Percentiles rank a stretch among this genome's conserved stretches.
These are phyloP conservation scores for Dactylonectria estremocensis DNA, from an alignment of 2,329 filamentous ascomycete genomes.

Conservation along the genomic window DNA sequence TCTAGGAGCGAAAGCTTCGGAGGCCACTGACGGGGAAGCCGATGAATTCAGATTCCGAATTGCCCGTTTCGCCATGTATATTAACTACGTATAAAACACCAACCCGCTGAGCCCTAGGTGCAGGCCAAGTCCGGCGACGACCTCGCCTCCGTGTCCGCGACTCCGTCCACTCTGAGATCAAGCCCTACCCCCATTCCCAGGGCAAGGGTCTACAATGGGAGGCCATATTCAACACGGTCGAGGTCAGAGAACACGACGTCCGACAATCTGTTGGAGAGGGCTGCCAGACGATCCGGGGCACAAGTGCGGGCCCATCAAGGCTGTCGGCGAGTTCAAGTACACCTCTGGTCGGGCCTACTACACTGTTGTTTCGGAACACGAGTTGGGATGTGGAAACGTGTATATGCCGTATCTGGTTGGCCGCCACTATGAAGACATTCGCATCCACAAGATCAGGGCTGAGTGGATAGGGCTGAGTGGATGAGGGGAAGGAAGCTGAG, in stretches of 20 bases:
- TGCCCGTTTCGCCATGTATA: too few species aligned
- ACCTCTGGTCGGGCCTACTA: constrained; percentile 9
- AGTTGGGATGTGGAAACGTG: background rate
- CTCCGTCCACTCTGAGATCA: constrained; percentile 15
- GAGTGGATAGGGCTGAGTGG: background rate
- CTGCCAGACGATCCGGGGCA: constrained; percentile 8
- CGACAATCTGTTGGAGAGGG: background rate
- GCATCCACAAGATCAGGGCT: background rate
- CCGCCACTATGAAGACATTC: constrained; percentile 11
- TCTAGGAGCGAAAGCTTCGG: too few species aligned
- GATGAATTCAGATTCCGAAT: too few species aligned
- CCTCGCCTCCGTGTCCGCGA: background rate
- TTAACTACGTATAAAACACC: too few species aligned
- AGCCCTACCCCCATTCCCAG: constrained; percentile 11
- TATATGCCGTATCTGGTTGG: constrained; percentile 14
- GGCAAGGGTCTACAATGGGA: constrained; percentile 21
- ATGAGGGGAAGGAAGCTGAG: background rate
- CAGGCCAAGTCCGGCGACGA: too few species aligned
- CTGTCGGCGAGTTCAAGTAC: constrained; percentile 19
- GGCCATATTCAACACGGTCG: constrained; percentile 3
- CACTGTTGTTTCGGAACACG: constrained; percentile 7
- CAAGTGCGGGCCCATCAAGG: constrained; percentile 10
- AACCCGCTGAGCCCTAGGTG: too few species aligned
- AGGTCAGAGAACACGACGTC: constrained; percentile 1
- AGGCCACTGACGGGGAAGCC: too few species aligned